phyloP scores from a whole-genome alignment of 805 yeast genomes.

The Wickerhamomyces chambardii region DNA sequence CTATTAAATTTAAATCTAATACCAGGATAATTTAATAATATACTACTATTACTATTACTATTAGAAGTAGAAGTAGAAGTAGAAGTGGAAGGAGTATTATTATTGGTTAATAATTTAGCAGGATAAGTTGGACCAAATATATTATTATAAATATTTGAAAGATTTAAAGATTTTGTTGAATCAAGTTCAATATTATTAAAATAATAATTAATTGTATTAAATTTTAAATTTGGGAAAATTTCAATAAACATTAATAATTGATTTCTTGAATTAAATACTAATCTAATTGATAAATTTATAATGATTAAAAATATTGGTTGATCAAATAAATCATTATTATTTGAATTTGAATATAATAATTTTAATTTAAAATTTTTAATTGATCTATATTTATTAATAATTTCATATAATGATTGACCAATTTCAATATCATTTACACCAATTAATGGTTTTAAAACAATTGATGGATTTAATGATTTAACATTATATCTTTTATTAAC shows the following conservation, averaged over 20 bases:
- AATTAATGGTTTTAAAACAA: neutral
- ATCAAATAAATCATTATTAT: too few species aligned
- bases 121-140: conserved; percentile 58
- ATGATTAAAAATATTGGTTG: neutral
- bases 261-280: too few species aligned
- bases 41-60: too few species aligned
- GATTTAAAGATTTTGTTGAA: neutral
- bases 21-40: conserved; percentile 56
- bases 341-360: too few species aligned
- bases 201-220: too few species aligned
- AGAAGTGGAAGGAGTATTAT: conserved; percentile 26
- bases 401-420: conserved; percentile 1
- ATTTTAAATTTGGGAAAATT: neutral
- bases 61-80: too few species aligned
- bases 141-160: conserved; percentile 35
- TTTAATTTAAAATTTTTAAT: conserved; percentile 19
- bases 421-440: neutral
- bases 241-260: neutral
- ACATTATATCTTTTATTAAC: too few species aligned
- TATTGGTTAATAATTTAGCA: conserved; percentile 25
- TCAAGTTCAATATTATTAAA: too few species aligned
- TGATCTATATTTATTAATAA: conserved; percentile 12
- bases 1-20: conserved; percentile 37
- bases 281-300: neutral
- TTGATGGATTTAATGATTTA: neutral